Conservation (phyloP, 306 rosid species). For the Prosopis cineraria region DNA sequence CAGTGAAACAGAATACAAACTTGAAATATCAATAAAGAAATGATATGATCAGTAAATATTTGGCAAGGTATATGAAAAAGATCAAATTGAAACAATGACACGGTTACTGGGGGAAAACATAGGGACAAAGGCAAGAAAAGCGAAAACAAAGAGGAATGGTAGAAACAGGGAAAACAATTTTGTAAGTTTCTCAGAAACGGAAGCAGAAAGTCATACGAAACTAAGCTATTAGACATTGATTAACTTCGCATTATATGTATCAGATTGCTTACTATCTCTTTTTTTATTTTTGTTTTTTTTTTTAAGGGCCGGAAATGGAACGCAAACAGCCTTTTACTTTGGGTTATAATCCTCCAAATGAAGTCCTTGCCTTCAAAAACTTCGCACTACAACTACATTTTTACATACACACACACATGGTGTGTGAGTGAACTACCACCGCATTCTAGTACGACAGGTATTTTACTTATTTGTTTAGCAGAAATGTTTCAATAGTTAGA, state of each 20-base stretch:
- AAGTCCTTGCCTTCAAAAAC: not conserved
- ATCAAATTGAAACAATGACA: not conserved
- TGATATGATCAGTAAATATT: not conserved
- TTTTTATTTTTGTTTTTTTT: not conserved
- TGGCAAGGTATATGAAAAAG: not conserved
- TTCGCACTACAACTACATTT: not conserved
- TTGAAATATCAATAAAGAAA: slow-evolving; percentile 1
- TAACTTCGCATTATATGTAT: not conserved
- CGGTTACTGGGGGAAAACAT: not conserved
- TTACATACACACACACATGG: too few species aligned
- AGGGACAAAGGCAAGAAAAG: not conserved
- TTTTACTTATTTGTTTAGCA: not conserved
- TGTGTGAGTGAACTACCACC: too few species aligned
- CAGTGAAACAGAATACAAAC: slow-evolving; percentile 22
- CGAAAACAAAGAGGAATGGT: not conserved
- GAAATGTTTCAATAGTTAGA: not conserved
- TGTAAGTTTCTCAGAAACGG: not conserved
- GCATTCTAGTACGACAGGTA: not conserved
- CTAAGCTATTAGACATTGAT: not conserved
- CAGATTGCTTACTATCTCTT: not conserved
- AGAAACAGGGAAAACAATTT: not conserved
- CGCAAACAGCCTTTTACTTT: not conserved
- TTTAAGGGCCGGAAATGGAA: not conserved
- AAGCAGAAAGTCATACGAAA: not conserved
- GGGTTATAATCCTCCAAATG: not conserved